Evolutionary conservation across 305 asterid genomes (phyloP).

Genomic region (Solanum hybrid): DNA sequence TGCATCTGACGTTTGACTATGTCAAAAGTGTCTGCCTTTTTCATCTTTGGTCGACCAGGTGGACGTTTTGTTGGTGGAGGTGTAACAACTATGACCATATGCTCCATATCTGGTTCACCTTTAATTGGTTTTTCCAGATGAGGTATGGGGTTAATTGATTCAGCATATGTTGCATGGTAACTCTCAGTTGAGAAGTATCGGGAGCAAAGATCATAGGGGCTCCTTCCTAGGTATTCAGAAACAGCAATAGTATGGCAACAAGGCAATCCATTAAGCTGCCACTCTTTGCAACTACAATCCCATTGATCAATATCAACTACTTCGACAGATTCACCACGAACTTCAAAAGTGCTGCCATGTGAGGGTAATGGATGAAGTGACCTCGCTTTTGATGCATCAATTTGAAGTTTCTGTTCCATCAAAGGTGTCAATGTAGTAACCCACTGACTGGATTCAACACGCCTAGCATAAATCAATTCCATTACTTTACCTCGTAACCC

Average conservation of each 20-base stretch:
- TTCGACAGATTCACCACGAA: conserved; percentile 4
- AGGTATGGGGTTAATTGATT: conserved; percentile 12
- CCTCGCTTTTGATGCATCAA: conserved; percentile 1
- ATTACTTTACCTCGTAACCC: conserved; percentile 11
- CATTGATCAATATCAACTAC: conserved; percentile 11
- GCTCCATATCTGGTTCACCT: not conserved
- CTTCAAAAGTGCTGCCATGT: conserved; percentile 12
- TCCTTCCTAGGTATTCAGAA: conserved; percentile 7
- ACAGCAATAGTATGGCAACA: conserved; percentile 21
- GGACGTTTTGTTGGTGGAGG: conserved; percentile 16
- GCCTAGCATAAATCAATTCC: conserved; percentile 17
- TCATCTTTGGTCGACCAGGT: conserved; percentile 17
- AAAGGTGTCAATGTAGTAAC: conserved; percentile 7
- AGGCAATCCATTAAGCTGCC: conserved; percentile 15
- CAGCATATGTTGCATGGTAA: conserved; percentile 13
- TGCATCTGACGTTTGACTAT: conserved; percentile 13
- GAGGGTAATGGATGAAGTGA: conserved; percentile 1
- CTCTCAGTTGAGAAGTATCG: conserved; percentile 9
- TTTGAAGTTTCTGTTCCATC: conserved; percentile 15
- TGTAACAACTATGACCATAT: not conserved
- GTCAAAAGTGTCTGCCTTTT: not conserved
- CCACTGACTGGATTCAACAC: conserved; percentile 11
- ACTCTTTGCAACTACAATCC: conserved; percentile 17
- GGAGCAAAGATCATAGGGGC: conserved; percentile 11
- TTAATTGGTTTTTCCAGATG: conserved; percentile 3